Evolutionary conservation across 768 basidiomycete species (phyloP), one percentile per base, ranked within the genome.

Genomic region (Amanita pallidorosea): DNA sequence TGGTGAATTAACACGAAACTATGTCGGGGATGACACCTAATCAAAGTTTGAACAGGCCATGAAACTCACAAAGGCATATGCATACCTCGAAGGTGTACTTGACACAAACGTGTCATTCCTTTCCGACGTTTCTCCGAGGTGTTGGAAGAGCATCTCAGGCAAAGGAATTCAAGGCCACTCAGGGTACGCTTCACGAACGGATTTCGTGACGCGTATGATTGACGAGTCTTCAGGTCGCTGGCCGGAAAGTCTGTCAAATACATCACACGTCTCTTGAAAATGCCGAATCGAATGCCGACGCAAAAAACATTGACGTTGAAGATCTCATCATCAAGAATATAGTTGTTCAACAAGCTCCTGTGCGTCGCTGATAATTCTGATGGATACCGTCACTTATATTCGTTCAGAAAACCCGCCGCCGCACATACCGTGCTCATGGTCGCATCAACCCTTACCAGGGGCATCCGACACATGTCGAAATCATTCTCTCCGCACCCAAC

Each of bases 391-490:
- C 45, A 33, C 55, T 58, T 11, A 51, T 41, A 29, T 51, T 13
- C 35, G 18, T 34, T 53, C n/a, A 91, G 88, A 96, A 96, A 88
- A 94, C 90, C 67, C 93, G 93, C 70, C 91, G 96, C 66, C 91
- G 96, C 66, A 99, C 96, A 57, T 98, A 96, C 82, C 91, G 96
- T 71, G 90, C 89, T 41, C 92, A 94, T 62, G 91, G 91, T 80
- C 86, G 91, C 53, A 94, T 93, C 71, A 99, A 99, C 74, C 95
- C 96, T 33, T 98, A 97, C 81, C 91, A 96, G 70, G 95, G 95
- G 38, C 90, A 93, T 71, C 96, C 96, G 37, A 87, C 85, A 68
- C 96, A 98, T 64, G 85, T 98, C 57, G 95, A 98, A 67, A 82
- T 93, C 65, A 91, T 98, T 66, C 83, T 98, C 55, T 72, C 81